Base-by-base conservation (phyloP, 805 yeast genomes). In the Candida parachauliodes region DNA sequence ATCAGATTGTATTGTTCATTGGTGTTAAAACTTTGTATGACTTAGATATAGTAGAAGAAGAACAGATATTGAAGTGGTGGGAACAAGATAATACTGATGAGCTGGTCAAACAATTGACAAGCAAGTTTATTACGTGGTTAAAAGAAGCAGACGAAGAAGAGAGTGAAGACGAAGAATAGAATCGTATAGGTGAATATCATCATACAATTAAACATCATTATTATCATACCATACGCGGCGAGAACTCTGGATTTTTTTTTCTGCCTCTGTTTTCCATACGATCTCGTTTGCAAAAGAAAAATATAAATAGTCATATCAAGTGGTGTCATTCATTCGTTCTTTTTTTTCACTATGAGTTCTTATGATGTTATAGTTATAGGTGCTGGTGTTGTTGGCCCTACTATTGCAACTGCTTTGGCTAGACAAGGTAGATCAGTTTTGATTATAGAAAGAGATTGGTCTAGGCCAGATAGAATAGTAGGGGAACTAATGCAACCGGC, bases 301-400 rank as follows among this genome's bases (percentile, higher is more conserved):
- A 21, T 10, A 21, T 8, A 21, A 21, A 21, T 24, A 24, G 9
- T 19, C 7, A 19, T 26, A 19, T 32, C 18, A 11, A 32, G 36
- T 32, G 36, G 36, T 32, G 36, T 26, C 36, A 32, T 27, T 7
- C n/a, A n/a, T n/a, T n/a, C n/a, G 8, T 32, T 32, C 18, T 26
- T 26, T 24, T 32, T 19, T 22, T 11, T 8, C 18, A 29, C 34
- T 14, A 30, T 32, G 34, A 37, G 31, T 19, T 15, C 25, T 22
- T 88, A 77, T 61, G 98, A 93, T 54, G 91, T 82, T 35, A 80
- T 91, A 28, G 83, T 93, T 18, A 79, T 93, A 27, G 98, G 98
- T n/a, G 97, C 98, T n/a, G 98, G 98, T 39, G 95, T 91, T 15
- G 82, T 88, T 17, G 98, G 99, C 1, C 96, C 98, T 2, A 81